Conservation (phyloP, 805 yeast species). For the Ogataea allantospora region DNA sequence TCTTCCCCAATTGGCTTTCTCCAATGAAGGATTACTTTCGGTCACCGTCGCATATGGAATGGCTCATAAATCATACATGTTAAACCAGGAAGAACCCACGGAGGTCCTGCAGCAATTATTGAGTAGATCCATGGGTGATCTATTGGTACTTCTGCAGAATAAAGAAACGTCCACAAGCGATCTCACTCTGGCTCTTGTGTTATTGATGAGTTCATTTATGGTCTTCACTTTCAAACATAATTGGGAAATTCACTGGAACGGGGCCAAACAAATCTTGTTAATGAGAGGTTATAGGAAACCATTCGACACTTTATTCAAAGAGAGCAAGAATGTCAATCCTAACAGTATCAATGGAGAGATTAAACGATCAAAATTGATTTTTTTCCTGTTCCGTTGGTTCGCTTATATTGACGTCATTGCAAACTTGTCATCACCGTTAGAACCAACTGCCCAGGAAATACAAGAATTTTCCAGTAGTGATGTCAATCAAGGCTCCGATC, state of each 20-base stretch:
- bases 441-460: conserved; percentile 29
- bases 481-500: too few relatives aligned
- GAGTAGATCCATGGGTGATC: conserved; percentile 55
- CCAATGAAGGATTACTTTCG: conserved; percentile 54
- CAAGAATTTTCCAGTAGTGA: conserved; percentile 5
- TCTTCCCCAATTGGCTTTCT: conserved; percentile 67
- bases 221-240: conserved; percentile 44
- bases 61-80: conserved; percentile 34
- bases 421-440: conserved; percentile 52
- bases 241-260: conserved; percentile 66
- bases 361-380: conserved; percentile 41
- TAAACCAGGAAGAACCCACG: conserved; percentile 34
- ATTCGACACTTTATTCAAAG: conserved; percentile 25
- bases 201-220: conserved; percentile 59
- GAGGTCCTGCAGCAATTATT: conserved; percentile 52
- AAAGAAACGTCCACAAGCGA: conserved; percentile 58
- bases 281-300: conserved; percentile 47
- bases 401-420: conserved; percentile 67
- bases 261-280: conserved; percentile 63
- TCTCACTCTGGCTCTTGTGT: conserved; percentile 59
- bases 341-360: conserved; percentile 25
- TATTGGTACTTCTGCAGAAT: conserved; percentile 49
- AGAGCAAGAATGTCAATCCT: conserved; percentile 9
- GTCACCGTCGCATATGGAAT: conserved; percentile 53
- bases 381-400: conserved; percentile 65